Evolutionary conservation across 225 moss, liverwort and hornwort species (phyloP).

Genomic region (Thuidium tamariscinum): DNA sequence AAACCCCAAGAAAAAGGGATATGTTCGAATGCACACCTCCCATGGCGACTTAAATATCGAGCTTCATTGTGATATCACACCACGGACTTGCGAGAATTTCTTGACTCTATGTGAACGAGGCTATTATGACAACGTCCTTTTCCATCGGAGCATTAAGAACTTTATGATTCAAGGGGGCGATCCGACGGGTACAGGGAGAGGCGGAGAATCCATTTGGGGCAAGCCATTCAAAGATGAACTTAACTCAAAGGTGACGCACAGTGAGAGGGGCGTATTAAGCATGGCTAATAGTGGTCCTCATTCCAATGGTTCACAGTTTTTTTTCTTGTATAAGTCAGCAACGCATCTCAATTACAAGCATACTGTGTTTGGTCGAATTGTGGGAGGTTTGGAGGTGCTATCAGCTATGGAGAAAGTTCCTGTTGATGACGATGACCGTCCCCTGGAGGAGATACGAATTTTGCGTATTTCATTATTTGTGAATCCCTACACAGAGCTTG

Average conservation of each 20-base stretch:
- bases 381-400: conserved; percentile 78
- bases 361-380: conserved; percentile 80
- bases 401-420: conserved; percentile 80
- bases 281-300: conserved; percentile 98
- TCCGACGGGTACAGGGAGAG: conserved; percentile 89
- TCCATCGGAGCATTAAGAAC: conserved; percentile 94
- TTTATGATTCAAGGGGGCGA: conserved; percentile 99
- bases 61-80: conserved; percentile 83
- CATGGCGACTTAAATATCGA: conserved; percentile 86
- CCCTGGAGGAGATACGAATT: conserved; percentile 78
- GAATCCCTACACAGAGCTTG: conserved; percentile 82
- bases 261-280: conserved; percentile 78
- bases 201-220: conserved; percentile 94
- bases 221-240: conserved; percentile 97
- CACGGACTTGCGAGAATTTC: conserved; percentile 92
- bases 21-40: conserved; percentile 75
- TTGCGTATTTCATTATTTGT: conserved; percentile 60
- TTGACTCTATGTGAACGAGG: conserved; percentile 82
- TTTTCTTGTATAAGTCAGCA: conserved; percentile 88
- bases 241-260: conserved; percentile 83
- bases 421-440: conserved; percentile 86
- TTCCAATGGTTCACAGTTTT: conserved; percentile 92
- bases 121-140: conserved; percentile 74
- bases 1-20: conserved; percentile 91
- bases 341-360: conserved; percentile 95